Conservation (phyloP, 1,284 basidiomycete species). For the Apiotrichum porosum region DNA sequence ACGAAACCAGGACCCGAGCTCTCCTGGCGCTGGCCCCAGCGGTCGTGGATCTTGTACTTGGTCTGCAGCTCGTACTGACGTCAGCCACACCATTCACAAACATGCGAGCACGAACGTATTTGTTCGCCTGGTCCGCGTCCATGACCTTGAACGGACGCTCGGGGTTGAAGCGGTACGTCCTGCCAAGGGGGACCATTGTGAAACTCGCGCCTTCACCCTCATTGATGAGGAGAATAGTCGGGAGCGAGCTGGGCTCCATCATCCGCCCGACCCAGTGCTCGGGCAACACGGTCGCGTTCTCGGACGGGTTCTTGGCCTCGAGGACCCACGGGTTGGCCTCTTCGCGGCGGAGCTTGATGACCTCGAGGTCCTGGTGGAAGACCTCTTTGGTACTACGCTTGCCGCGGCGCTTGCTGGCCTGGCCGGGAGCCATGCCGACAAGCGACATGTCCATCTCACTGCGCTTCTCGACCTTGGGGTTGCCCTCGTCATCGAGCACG, state of each 20-base stretch:
- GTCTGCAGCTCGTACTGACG: slow-evolving; percentile 38
- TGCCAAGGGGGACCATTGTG: slow-evolving; percentile 37
- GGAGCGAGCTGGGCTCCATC: slow-evolving; percentile 26
- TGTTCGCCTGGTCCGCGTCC: slow-evolving; percentile 42
- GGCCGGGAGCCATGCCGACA: slow-evolving; percentile 29
- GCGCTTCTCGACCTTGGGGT: slow-evolving; percentile 33
- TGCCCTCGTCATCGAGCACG: slow-evolving; percentile 35
- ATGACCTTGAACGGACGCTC: slow-evolving; percentile 42
- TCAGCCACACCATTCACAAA: not conserved
- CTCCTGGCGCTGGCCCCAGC: slow-evolving; percentile 36
- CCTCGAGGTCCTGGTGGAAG: slow-evolving; percentile 39
- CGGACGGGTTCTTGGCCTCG: slow-evolving; percentile 30
- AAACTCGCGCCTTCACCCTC: slow-evolving; percentile 33
- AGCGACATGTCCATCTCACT: slow-evolving; percentile 35
- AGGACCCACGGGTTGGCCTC: slow-evolving; percentile 45
- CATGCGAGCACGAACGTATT: slow-evolving; percentile 24
- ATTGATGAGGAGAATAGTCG: slow-evolving; percentile 38
- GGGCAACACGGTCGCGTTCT: slow-evolving; percentile 11
- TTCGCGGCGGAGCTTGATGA: slow-evolving; percentile 38
- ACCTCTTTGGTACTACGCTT: slow-evolving; percentile 38
- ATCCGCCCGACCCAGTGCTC: slow-evolving; percentile 45
- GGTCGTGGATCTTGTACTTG: slow-evolving; percentile 39
- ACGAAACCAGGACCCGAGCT: slow-evolving; percentile 15
- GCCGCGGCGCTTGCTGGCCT: slow-evolving; percentile 14
- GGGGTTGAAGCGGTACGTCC: slow-evolving; percentile 42